A percentile compares a stretch with the other conserved stretches of the same genome.
Conservation (phyloP, 2,329 filamentous ascomycete genomes). For the Pseudocercospora musae region DNA sequence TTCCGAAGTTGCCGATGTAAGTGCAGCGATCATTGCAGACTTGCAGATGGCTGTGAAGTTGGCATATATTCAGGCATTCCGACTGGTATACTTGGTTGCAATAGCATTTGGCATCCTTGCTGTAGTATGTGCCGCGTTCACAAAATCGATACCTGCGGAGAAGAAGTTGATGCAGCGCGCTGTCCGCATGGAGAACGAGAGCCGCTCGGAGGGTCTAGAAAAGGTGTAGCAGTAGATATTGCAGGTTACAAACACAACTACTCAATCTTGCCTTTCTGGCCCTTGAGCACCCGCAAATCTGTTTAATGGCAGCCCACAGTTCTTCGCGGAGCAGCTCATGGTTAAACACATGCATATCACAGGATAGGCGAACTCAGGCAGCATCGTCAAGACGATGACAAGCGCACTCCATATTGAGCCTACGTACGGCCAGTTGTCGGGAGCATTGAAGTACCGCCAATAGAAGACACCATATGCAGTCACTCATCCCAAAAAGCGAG, state of each 20-base stretch:
- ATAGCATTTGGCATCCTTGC: constrained; percentile 15
- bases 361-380: constrained; percentile 41
- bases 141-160: constrained; percentile 12
- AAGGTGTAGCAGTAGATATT: not conserved
- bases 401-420: constrained; percentile 35
- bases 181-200: constrained; percentile 17
- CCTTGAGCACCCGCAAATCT: not conserved
- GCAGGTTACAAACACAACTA: not conserved
- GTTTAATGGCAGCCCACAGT: not conserved
- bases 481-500: constrained; percentile 39
- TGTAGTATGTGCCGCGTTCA: constrained; percentile 14
- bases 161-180: constrained; percentile 15
- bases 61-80: constrained; percentile 14
- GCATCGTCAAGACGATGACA: constrained; percentile 37
- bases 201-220: not conserved
- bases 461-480: constrained; percentile 40
- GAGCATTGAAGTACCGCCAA: constrained; percentile 40
- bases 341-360: constrained; percentile 35
- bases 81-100: constrained; percentile 14
- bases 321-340: not conserved
- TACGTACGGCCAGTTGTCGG: constrained; percentile 41
- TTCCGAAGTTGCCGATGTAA: not conserved
- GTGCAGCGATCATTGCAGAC: not conserved
- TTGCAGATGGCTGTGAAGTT: constrained; percentile 8
- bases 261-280: constrained; percentile 1